A percentile compares a stretch with the other conserved stretches of the same genome.
These are phyloP conservation scores for Byssoonygena ceratinophila DNA, from an alignment of 2,329 filamentous ascomycete genomes.

Conservation along the genomic window DNA sequence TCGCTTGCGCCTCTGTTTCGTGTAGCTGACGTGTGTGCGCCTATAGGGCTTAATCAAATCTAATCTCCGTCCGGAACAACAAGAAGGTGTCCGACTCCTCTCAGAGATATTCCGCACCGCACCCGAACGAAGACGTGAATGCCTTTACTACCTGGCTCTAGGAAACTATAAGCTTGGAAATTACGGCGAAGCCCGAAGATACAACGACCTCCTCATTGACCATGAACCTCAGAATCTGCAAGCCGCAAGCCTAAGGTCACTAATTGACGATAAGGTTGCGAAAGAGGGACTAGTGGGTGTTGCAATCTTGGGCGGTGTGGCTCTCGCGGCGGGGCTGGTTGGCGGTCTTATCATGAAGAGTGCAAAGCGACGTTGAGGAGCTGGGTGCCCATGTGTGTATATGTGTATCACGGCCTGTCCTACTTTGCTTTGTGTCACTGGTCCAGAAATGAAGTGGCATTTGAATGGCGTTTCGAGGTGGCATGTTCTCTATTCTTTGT, in stretches of 20 bases:
- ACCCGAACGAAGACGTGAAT: slow-evolving; percentile 88
- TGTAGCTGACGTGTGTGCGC: neutral
- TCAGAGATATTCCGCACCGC: slow-evolving; percentile 93
- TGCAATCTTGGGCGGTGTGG: slow-evolving; percentile 86
- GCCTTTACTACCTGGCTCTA: slow-evolving; percentile 92
- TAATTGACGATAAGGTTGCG: slow-evolving; percentile 94
- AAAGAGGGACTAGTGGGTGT: slow-evolving; percentile 90
- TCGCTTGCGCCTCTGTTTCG: neutral
- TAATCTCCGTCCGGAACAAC: slow-evolving; percentile 69
- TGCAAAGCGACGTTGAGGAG: slow-evolving; percentile 47
- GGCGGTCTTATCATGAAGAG: slow-evolving; percentile 78
- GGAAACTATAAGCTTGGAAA: slow-evolving; percentile 98
- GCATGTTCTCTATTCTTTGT: neutral
- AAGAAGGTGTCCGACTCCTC: slow-evolving; percentile 84
- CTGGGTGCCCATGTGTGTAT: neutral
- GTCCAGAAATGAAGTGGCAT: slow-evolving; percentile 3
- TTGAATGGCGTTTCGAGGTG: slow-evolving; percentile 8
- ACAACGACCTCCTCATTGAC: slow-evolving; percentile 86
- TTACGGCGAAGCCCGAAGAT: slow-evolving; percentile 85
- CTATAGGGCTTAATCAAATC: slow-evolving; percentile 88
- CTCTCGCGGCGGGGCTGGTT: slow-evolving; percentile 84
- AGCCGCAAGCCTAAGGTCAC: slow-evolving; percentile 67
- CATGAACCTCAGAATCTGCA: slow-evolving; percentile 88
- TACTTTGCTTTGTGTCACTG: neutral
- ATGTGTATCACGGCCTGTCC: slow-evolving; percentile 3